Evolutionary conservation across 2,329 filamentous ascomycete species (phyloP).

Genomic region (Sporothrix curviconia): DNA sequence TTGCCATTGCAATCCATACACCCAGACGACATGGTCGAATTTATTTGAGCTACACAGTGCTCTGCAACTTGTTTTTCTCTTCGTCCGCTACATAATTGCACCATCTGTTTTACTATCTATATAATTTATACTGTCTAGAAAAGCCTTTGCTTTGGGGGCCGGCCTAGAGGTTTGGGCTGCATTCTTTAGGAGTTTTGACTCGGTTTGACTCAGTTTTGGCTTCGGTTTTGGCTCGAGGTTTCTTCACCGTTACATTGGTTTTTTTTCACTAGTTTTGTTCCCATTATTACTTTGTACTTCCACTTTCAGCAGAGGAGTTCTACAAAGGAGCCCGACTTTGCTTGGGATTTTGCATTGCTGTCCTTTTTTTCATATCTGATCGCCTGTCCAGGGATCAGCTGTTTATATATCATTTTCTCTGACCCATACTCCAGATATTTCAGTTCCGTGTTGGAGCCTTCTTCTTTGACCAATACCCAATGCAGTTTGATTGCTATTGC

Average conservation of each 20-base stretch:
- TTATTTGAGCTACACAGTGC: not conserved
- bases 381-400: too few relatives aligned
- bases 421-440: too few relatives aligned
- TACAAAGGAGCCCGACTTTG: not conserved
- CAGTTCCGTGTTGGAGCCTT: too few relatives aligned
- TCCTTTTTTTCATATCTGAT: not conserved
- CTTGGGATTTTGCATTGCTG: not conserved
- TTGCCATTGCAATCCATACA: conserved; percentile 6
- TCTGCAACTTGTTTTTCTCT: not conserved
- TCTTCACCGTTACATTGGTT: not conserved
- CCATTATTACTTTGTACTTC: not conserved
- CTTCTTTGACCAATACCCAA: conserved; percentile 4
- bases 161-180: not conserved
- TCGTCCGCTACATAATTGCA: not conserved
- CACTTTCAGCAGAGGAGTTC: not conserved
- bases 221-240: not conserved
- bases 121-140: not conserved
- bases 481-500: not conserved
- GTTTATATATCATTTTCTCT: not conserved
- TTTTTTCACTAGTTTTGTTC: not conserved
- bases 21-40: conserved; percentile 12
- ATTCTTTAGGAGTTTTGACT: conserved; percentile 6
- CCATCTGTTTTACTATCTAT: not conserved
- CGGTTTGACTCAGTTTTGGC: not conserved
- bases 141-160: not conserved